phyloP scores from a whole-genome alignment of 345 rosid species.

The Geranium rotundifolium region DNA sequence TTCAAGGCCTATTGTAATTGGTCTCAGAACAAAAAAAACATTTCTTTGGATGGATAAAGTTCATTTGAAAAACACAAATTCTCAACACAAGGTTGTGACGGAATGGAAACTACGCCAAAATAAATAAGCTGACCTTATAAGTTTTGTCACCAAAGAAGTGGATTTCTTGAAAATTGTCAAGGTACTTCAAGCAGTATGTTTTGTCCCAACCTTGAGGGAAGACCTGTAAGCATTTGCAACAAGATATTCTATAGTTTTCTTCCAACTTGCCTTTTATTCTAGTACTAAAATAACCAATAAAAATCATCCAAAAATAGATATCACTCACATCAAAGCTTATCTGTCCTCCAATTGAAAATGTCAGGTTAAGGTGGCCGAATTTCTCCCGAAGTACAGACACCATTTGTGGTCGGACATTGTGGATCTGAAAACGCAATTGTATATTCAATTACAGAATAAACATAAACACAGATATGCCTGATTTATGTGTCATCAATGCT shows the following conservation, averaged over 20 bases:
- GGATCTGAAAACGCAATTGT: slow-evolving; percentile 49
- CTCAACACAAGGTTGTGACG: background rate
- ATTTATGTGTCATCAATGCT: no score
- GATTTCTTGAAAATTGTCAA: slow-evolving; percentile 66
- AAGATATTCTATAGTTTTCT: background rate
- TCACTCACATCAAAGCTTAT: slow-evolving; percentile 89
- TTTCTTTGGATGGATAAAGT: no score
- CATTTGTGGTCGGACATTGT: slow-evolving; percentile 75
- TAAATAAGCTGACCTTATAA: slow-evolving; percentile 46
- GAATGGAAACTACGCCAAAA: no score
- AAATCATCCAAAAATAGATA: slow-evolving; percentile 5
- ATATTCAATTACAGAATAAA: slow-evolving; percentile 6
- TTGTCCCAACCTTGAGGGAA: slow-evolving; percentile 99
- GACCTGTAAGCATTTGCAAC: slow-evolving; percentile 36
- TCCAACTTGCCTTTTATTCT: background rate
- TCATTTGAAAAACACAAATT: background rate
- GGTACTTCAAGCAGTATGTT: slow-evolving; percentile 89
- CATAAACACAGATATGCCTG: slow-evolving; percentile 4
- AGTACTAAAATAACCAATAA: slow-evolving; percentile 4
- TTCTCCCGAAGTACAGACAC: slow-evolving; percentile 71
- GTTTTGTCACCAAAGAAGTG: slow-evolving; percentile 99
- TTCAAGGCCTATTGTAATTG: background rate
- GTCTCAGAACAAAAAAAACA: background rate
- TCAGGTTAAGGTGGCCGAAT: slow-evolving; percentile 81
- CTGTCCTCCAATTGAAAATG: slow-evolving; percentile 95